Percentiles rank a stretch among this genome's conserved stretches.
phyloP scores from a whole-genome alignment of 2,329 filamentous ascomycete species.

The Chalara sp. region DNA sequence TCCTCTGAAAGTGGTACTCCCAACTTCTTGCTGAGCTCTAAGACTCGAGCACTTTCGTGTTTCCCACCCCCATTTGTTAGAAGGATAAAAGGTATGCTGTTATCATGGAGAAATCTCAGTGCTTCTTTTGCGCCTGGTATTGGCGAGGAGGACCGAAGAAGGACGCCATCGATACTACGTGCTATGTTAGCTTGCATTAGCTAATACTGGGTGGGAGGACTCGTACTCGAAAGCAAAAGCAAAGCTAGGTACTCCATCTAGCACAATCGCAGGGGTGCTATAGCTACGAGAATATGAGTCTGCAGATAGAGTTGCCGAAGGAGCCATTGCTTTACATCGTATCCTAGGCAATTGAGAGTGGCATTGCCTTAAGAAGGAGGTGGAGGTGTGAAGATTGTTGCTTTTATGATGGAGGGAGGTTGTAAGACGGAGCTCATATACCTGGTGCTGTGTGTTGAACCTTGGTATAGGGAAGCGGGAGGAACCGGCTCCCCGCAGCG shows the following conservation, averaged over 20 bases:
- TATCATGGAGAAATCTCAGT: slow-evolving; percentile 63
- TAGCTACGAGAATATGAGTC: background rate
- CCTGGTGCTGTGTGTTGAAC: background rate
- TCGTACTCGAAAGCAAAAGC: slow-evolving; percentile 51
- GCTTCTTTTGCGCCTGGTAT: slow-evolving; percentile 73
- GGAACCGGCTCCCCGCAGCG: background rate
- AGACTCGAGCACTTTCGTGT: slow-evolving; percentile 66
- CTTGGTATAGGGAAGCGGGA: background rate
- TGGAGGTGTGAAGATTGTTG: background rate
- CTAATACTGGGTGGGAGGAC: background rate
- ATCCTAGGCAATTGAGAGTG: background rate
- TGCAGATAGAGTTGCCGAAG: background rate
- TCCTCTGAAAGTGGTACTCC: slow-evolving; percentile 55
- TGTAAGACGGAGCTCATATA: background rate
- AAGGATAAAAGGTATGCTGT: slow-evolving; percentile 84
- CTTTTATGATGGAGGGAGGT: background rate
- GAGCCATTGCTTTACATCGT: background rate
- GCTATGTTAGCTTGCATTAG: slow-evolving; percentile 3
- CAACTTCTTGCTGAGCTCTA: slow-evolving; percentile 61
- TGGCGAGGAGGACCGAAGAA: slow-evolving; percentile 72
- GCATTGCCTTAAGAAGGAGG: background rate
- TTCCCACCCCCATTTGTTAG: slow-evolving; percentile 94
- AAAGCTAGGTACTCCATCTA: slow-evolving; percentile 30
- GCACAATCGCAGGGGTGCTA: background rate
- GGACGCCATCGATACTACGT: slow-evolving; percentile 74